Percentiles rank a stretch among this genome's conserved stretches.
Evolutionary conservation across 257 asterid genomes (phyloP).

Genomic region (Solanum neorickii): DNA sequence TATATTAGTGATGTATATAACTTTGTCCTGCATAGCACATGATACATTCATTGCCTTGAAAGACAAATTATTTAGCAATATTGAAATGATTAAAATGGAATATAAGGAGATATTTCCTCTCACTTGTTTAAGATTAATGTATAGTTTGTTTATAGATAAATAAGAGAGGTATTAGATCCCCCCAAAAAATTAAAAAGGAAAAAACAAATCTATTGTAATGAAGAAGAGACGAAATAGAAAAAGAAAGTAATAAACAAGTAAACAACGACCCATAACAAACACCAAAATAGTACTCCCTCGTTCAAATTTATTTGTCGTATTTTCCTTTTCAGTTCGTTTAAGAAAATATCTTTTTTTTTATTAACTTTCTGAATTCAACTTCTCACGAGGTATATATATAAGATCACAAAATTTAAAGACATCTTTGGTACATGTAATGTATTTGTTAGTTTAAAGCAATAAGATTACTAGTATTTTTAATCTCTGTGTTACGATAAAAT

Average conservation of each 20-base stretch:
- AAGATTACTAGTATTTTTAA: accelerated
- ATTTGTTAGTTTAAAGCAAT: background rate
- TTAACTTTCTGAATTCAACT: accelerated
- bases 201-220: background rate
- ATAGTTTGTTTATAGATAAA: background rate
- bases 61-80: background rate
- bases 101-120: background rate
- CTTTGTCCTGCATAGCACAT: background rate
- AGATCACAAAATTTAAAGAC: background rate
- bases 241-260: background rate
- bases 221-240: background rate
- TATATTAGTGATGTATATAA: background rate
- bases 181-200: background rate
- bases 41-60: background rate
- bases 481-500: background rate
- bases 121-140: background rate
- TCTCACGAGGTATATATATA: background rate
- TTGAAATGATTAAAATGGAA: background rate
- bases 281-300: background rate
- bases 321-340: accelerated
- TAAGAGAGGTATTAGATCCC: background rate
- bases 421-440: background rate
- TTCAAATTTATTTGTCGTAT: background rate
- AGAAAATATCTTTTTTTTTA: background rate
- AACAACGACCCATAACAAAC: background rate